Conservation (phyloP, 2,329 filamentous ascomycete genomes). For the Calonectria leucothoes region DNA sequence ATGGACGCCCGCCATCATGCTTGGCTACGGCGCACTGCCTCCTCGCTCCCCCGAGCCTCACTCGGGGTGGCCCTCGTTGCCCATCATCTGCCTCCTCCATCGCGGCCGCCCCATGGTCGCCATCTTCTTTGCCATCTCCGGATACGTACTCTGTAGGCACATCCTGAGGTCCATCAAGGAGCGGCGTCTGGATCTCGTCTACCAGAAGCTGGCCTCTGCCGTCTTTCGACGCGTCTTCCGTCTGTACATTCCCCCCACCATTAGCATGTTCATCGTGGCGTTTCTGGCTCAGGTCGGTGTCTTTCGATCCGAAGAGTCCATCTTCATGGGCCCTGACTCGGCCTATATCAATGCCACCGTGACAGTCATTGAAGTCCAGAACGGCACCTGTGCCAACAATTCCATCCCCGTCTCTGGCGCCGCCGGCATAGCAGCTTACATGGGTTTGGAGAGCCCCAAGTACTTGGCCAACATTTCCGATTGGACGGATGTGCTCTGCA, state of each 20-base stretch:
- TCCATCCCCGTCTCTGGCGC: constrained; percentile 42
- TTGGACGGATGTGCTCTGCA: constrained; percentile 46
- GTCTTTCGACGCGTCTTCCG: constrained; percentile 53
- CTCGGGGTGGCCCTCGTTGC: constrained; percentile 46
- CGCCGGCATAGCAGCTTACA: constrained; percentile 42
- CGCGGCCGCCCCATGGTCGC: constrained; percentile 55
- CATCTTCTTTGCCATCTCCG: constrained; percentile 57
- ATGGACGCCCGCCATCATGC: constrained; percentile 53
- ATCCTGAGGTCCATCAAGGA: constrained; percentile 51
- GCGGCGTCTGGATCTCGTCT: constrained; percentile 48
- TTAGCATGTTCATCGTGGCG: constrained; percentile 54
- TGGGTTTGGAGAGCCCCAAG: constrained; percentile 42
- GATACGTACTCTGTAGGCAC: constrained; percentile 55
- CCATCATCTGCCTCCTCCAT: constrained; percentile 54
- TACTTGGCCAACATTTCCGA: constrained; percentile 47
- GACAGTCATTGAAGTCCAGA: constrained; percentile 32
- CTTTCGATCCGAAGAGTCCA: constrained; percentile 48
- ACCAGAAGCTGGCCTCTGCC: constrained; percentile 50
- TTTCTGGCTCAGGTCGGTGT: constrained; percentile 51
- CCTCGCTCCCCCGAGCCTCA: constrained; percentile 50
- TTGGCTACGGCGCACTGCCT: constrained; percentile 52
- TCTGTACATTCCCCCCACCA: constrained; percentile 53
- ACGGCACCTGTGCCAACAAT: constrained; percentile 42
- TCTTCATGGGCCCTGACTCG: constrained; percentile 53
- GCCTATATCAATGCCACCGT: constrained; percentile 53